These are phyloP conservation scores for Clavispora santaluciae DNA, from an alignment of 805 yeast genomes.

Conservation along the genomic window DNA sequence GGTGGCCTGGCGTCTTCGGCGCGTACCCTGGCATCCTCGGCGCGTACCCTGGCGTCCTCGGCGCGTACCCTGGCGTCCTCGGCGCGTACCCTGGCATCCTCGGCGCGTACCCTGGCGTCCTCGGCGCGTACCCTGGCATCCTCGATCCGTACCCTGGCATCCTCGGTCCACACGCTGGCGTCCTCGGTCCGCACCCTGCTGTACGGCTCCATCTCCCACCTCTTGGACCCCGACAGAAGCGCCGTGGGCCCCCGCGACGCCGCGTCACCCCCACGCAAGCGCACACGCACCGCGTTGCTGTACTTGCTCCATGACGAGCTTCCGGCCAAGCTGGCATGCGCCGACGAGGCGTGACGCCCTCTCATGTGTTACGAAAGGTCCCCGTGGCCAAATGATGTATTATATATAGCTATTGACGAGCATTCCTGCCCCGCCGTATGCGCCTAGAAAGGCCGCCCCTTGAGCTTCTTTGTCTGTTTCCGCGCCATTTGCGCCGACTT, in stretches of 20 bases:
- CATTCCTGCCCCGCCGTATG: no score
- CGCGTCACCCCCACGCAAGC: background rate
- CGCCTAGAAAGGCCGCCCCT: constrained; percentile 14
- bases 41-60: no score
- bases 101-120: constrained; percentile 1
- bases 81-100: constrained; percentile 1
- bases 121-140: background rate
- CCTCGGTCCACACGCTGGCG: constrained; percentile 2
- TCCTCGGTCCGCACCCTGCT: constrained; percentile 25
- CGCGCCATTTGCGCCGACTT: constrained; percentile 9
- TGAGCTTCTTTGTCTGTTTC: constrained; percentile 6
- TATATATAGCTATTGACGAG: no score
- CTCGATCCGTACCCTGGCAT: background rate
- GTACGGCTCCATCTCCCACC: constrained; percentile 27
- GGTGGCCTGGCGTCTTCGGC: no score
- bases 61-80: no score
- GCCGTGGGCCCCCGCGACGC: background rate
- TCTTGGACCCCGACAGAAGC: background rate
- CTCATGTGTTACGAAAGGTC: background rate
- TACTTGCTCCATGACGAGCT: constrained; percentile 1
- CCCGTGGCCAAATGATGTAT: background rate
- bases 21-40: no score
- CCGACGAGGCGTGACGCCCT: background rate
- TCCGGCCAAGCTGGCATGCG: background rate
- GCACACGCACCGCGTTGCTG: background rate